Base-by-base conservation (phyloP, 2,329 filamentous ascomycete species). In the Phaeosphaeriaceae sp. region DNA sequence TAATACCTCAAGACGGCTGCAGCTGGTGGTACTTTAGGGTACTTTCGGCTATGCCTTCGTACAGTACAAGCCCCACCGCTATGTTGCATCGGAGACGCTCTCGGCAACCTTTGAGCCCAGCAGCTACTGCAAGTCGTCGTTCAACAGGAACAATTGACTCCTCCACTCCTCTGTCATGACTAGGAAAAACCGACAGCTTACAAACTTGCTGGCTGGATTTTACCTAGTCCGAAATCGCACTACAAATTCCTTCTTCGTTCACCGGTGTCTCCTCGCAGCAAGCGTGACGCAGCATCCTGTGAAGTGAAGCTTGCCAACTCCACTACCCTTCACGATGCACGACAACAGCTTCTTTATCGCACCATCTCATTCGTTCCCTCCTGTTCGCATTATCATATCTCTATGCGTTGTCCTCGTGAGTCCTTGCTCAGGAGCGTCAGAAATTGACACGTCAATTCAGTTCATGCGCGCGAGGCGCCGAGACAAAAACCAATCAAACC, bases 361-460 rank as follows among this genome's bases (percentile, higher is more conserved):
- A 16, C 41, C 33, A 6, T 18, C 39, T 50, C 32, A 57, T 59
- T 64, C 54, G 58, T 48, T 58, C 54, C 58, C 56, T 60, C 54
- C 51, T 21, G 58, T 65, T 61, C 58, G 59, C 52, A 56, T 46
- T 42, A 30, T 38, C 48, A 46, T 48, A 49, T 41, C 42, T n/a
- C 50, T 54, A 57, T 64, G 59, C 57, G 59, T 61, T 61, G 61
- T 63, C 40, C 48, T 21, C 48, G 23, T 26, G 23, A 26, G 23
- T 26, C 23, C 23, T 26, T 26, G 23, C 23, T 9, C 35, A 29
- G 28, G 38, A n/a, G 26, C 26, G 38, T 30, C 5, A 40, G 23
- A 13, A 32, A 51, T 39, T 68, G 67, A 67, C 67, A 70, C 67
- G 67, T 70, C 66, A 68, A 61, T 61, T 42, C 54, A 52, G 66